Evolutionary conservation across 2,329 filamentous ascomycete species (phyloP), one percentile per base, ranked within the genome.

Genomic region (Aspergillus alliaceus): DNA sequence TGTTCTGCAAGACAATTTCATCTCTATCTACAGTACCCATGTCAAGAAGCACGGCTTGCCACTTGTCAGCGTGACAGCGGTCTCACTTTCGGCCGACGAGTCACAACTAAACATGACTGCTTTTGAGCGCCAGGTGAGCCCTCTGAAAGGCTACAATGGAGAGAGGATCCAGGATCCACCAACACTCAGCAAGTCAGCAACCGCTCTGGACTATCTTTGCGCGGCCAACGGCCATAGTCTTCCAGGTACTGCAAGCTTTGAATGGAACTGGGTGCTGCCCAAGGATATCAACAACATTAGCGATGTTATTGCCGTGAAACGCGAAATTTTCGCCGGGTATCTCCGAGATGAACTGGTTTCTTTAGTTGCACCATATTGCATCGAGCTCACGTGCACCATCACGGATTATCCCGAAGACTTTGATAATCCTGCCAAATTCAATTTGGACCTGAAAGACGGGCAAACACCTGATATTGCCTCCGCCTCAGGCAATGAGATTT

Each of bases 291-390:
- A 39, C 8, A 39, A 48, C 24, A 18, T 5, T 3, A 57, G 54
- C 32, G 54, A 50, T 8, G 34, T 53, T 9, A 44, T 57, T 35
- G 49, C 54, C 31, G 46, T 57, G 29, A 57, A 57, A n/a, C 54
- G 54, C 3, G 31, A 40, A 3, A 35, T 15, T 14, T 35, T 35
- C 29, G 29, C 29, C n/a, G 12, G 29, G 29, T 12, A 31, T 6
- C 29, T 31, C 29, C 29, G 1, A 12, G 29, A 31, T 12, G 29
- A 31, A 3, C 1, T 31, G 29, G 29, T 31, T 31, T 8, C 6
- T 31, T 31, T 31, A 31, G 29, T 7, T 31, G 29, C 29, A 31
- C 29, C 29, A 31, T 31, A 31, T 31, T 31, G 29, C 29, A 31
- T 31, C 29, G 12, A 12, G 29, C 29, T 12, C 29, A 31, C 4